phyloP scores from a whole-genome alignment of 345 rosid species.

The Populus ilicifolia region DNA sequence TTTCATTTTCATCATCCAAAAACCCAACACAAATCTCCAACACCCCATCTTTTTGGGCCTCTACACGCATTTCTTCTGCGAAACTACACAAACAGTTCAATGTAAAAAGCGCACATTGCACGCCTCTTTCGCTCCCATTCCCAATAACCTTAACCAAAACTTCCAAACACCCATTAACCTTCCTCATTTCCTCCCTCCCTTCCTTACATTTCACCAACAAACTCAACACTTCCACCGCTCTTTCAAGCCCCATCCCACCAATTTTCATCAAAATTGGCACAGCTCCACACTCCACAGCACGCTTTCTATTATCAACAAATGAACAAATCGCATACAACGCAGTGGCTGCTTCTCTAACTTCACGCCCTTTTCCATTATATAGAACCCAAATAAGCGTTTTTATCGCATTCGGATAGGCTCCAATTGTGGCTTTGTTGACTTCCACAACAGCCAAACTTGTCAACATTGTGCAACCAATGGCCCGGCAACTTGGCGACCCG shows the following conservation, averaged over 20 bases:
- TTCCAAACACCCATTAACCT: conserved; percentile 47
- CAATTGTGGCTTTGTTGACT: conserved; percentile 92
- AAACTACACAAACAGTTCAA: conserved; percentile 58
- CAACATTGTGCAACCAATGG: conserved; percentile 73
- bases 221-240: conserved; percentile 87
- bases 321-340: conserved; percentile 79
- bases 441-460: conserved; percentile 94
- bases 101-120: conserved; percentile 70
- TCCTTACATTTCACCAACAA: conserved; percentile 76
- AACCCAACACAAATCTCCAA: conserved; percentile 61
- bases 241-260: conserved; percentile 65
- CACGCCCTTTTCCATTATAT: conserved; percentile 57
- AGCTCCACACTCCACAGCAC: conserved; percentile 67
- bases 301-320: conserved; percentile 66
- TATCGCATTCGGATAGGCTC: conserved; percentile 72
- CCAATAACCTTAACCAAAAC: conserved; percentile 56
- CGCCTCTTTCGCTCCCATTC: conserved; percentile 60
- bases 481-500: conserved; percentile 67
- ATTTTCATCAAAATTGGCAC: conserved; percentile 56
- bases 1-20: conserved; percentile 75
- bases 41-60: conserved; percentile 52
- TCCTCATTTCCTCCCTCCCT: conserved; percentile 76
- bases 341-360: conserved; percentile 83
- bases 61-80: conserved; percentile 39
- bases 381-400: conserved; percentile 54